Conservation (phyloP, 2,329 filamentous ascomycete species). For the Colletotrichum lentis region DNA sequence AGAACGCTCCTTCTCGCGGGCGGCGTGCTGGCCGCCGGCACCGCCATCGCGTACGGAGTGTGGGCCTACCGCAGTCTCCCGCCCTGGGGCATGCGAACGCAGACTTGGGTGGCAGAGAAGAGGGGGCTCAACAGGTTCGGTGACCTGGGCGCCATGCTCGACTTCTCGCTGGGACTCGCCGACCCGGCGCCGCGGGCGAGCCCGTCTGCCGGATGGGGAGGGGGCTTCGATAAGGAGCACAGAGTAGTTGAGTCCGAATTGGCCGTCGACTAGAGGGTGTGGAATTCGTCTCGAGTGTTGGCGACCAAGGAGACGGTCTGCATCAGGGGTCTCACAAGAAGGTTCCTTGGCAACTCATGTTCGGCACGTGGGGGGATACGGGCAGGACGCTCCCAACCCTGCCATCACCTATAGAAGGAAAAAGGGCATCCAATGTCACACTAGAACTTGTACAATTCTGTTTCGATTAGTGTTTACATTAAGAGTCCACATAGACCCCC, state of each 20-base stretch:
- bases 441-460: conserved; percentile 22
- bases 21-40: conserved; percentile 49
- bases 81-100: conserved; percentile 55
- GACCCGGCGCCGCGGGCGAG: conserved; percentile 21
- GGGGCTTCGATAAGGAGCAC: conserved; percentile 24
- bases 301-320: background rate
- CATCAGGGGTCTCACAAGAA: background rate
- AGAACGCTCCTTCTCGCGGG: conserved; percentile 46
- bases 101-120: conserved; percentile 53
- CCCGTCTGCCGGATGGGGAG: conserved; percentile 20
- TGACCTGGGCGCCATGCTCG: conserved; percentile 57
- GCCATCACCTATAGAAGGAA: background rate
- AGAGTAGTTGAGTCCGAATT: conserved; percentile 36
- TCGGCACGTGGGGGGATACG: no score
- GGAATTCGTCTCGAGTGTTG: background rate
- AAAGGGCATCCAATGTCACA: background rate
- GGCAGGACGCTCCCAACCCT: background rate
- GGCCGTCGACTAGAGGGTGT: conserved; percentile 26
- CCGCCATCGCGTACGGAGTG: conserved; percentile 51
- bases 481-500: background rate
- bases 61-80: conserved; percentile 53
- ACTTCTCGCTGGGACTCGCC: conserved; percentile 38
- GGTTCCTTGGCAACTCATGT: background rate
- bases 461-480: conserved; percentile 11
- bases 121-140: conserved; percentile 54